Base-by-base conservation (phyloP, 2,329 filamentous ascomycete species). In the Trichoderma harzianum region DNA sequence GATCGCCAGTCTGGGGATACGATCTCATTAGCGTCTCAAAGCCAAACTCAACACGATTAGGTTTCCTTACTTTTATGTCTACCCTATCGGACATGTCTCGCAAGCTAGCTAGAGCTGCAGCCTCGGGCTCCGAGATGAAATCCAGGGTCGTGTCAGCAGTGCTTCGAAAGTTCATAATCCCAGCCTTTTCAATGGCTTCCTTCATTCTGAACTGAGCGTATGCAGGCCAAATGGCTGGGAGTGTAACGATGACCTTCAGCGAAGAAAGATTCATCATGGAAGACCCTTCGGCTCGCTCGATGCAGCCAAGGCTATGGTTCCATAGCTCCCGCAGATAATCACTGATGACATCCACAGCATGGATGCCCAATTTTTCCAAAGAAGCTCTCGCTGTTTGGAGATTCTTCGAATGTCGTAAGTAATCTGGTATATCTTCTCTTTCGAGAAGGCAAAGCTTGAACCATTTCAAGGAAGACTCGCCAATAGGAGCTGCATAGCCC, bases 161-260 rank as follows among this genome's bases (percentile, higher is more conserved):
- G 0, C 62, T 5, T 0, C 80, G 74, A 0, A 47, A 10, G 0
- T 75, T 70, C 0, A 84, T 73, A 3, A 86, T 80, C 0, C 84
- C 84, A 0, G 84, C 81, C 0, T 63, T 21, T 0, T 73, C 43
- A 0, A 79, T 78, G 0, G 83, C 84, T 0, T 78, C 61, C 0
- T 76, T 73, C 84, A 86, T 85, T 0, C 78, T 72, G 0, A 71
- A 26, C 1, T 79, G 78, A 1, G 81, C 81, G 68, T 83, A 83
- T 0, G 78, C 74, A 0, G 82, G 81, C 84, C 84, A 86, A 10
- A 86, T 85, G 0, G 84, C 84, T 0, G 84, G 84, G 0, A 86
- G 47, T 0, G 84, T 86, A 1, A 84, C 73, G 1, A 85, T 78
- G 3, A 86, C 74, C 14, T 82, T 77, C 12, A 85, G 78, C 0